A percentile compares a stretch with the other conserved stretches of the same genome.
These are phyloP conservation scores for Nicotiana tabacum DNA, from an alignment of 257 asterid genomes.

Conservation along the genomic window DNA sequence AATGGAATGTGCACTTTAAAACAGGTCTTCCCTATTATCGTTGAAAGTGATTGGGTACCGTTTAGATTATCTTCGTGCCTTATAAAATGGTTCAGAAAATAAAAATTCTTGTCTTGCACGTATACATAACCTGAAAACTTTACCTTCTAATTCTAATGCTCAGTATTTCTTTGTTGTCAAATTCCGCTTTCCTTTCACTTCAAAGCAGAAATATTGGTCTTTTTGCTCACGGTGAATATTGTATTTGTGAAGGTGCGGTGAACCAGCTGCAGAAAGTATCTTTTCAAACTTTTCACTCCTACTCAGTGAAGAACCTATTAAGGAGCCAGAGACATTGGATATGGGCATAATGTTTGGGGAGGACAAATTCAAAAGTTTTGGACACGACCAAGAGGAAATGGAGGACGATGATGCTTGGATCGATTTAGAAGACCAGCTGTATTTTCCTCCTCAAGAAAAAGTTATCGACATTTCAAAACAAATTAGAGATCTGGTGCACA, in stretches of 20 bases:
- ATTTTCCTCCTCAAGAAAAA: slow-evolving; percentile 59
- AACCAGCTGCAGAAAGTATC: slow-evolving; percentile 65
- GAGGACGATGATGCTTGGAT: slow-evolving; percentile 40
- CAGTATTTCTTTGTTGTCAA: not conserved
- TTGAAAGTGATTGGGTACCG: not conserved
- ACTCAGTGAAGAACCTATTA: slow-evolving; percentile 61
- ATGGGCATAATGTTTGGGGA: slow-evolving; percentile 55
- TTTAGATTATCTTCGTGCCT: not conserved
- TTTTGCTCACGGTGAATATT: not conserved
- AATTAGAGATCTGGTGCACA: slow-evolving; percentile 76
- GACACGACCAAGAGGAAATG: slow-evolving; percentile 21
- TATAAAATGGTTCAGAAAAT: not conserved
- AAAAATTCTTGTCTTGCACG: not conserved
- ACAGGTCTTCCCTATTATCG: not conserved
- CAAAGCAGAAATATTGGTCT: not conserved
- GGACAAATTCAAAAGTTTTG: slow-evolving; percentile 26
- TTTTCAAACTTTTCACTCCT: slow-evolving; percentile 65
- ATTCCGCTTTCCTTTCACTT: not conserved
- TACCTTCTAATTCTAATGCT: not conserved
- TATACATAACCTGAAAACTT: not conserved
- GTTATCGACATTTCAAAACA: slow-evolving; percentile 76
- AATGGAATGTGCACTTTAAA: not conserved
- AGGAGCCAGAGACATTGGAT: slow-evolving; percentile 53
- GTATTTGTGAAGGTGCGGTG: slow-evolving; percentile 66
- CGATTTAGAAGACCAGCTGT: slow-evolving; percentile 65